These are phyloP conservation scores for Actinidia chinensis DNA, from an alignment of 179 eudicot genomes.

Conservation along the genomic window DNA sequence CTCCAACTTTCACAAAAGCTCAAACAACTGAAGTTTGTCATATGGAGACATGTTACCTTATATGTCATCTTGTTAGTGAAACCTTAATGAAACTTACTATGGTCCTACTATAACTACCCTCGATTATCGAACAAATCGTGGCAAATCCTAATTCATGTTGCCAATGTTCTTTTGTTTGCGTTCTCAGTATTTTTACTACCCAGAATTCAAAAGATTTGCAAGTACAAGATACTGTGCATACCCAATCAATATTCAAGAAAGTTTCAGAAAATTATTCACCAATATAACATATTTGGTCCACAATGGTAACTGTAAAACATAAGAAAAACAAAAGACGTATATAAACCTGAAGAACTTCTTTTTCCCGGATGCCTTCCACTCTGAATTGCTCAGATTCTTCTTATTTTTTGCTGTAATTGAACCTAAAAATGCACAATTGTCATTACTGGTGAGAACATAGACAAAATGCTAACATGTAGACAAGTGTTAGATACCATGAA, in stretches of 20 bases:
- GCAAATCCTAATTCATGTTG: background rate
- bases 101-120: background rate
- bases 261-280: background rate
- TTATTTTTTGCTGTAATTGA: constrained; percentile 91
- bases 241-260: background rate
- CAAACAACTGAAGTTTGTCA: background rate
- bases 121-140: background rate
- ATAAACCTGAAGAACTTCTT: constrained; percentile 95
- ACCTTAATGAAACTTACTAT: background rate
- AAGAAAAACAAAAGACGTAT: background rate
- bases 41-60: background rate
- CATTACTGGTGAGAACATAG: background rate
- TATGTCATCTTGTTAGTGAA: background rate
- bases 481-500: constrained; percentile 1
- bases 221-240: background rate
- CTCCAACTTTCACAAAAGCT: background rate
- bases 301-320: no score
- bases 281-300: no score
- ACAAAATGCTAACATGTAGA: background rate
- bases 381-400: constrained; percentile 98
- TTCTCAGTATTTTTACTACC: background rate
- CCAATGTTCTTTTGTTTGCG: background rate
- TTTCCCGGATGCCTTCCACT: constrained; percentile 96
- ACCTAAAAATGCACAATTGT: constrained; percentile 46
- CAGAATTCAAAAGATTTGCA: background rate